Evolutionary conservation across 2,329 filamentous ascomycete species (phyloP), one percentile per base, ranked within the genome.

Genomic region (Phaeosphaeria sp.): DNA sequence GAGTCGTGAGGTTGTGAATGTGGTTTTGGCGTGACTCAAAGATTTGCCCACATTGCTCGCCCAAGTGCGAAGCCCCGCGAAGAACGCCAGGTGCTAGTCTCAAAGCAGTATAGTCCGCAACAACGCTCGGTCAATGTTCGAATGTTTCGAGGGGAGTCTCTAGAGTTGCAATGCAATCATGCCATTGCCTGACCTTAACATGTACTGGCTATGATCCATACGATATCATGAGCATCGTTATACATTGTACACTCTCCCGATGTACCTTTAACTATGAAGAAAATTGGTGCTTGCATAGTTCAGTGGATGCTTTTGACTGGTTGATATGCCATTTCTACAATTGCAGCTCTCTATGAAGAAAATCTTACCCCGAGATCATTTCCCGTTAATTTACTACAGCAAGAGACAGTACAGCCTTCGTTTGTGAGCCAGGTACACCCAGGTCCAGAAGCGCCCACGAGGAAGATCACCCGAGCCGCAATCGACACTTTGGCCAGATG

Each of bases 391-490:
- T 20, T n/a, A n/a, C 11, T 42, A 20, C 22, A 21, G 42, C 42
- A 11, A 23, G 43, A n/a, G 15, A 46, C 22, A 6, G 21, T 27
- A 22, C 44, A 43, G 41, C 41, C 41, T 41, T 25, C 10, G 27
- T 22, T 6, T 6, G 20, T n/a, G 33, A 36, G 33, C 47, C 33
- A 15, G 47, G 47, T 39, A 41, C 11, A 30, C 33, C 49, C 49
- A 52, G 17, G 49, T 30, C 22, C 33, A 20, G 25, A 25, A 36
- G 52, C 64, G 63, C 67, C 5, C 60, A 66, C 61, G 41, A 60
- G 58, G 64, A 56, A 64, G 67, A 71, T 71, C 66, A 65, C 62
- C 62, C 66, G 64, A 62, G 58, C 59, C 46, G 57, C 17, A 55
- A 65, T 70, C 63, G 47, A 70, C 54, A 56, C 59, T 60, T 66